Evolutionary conservation across 1,284 basidiomycete genomes (phyloP).

Genomic region (Sporisorium scitamineum): DNA sequence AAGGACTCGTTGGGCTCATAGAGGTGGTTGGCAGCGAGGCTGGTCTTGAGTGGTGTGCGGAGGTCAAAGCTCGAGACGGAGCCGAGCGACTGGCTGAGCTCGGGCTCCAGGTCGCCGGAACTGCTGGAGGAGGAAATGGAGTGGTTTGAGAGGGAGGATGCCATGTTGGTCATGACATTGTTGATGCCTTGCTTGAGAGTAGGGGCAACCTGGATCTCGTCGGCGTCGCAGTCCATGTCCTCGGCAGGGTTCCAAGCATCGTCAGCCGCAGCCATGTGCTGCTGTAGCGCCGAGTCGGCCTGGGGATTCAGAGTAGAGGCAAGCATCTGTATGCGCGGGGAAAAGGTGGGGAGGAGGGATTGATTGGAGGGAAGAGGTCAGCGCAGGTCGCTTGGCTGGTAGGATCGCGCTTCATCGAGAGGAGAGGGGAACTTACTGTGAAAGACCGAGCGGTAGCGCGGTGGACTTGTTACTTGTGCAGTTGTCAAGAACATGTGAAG

Average conservation of each 20-base stretch:
- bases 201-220: constrained; percentile 22
- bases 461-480: background rate
- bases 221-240: constrained; percentile 49
- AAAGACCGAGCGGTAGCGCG: constrained; percentile 13
- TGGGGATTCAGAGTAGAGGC: constrained; percentile 24
- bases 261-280: constrained; percentile 17
- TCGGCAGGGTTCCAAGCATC: constrained; percentile 41
- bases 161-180: constrained; percentile 39
- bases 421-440: constrained; percentile 9
- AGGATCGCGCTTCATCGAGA: background rate
- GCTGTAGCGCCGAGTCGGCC: constrained; percentile 22
- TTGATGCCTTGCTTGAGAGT: constrained; percentile 12
- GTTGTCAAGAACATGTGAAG: constrained; percentile 20
- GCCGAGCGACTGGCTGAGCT: constrained; percentile 56
- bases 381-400: background rate
- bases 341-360: background rate
- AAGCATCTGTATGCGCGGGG: constrained; percentile 24
- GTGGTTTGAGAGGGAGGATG: constrained; percentile 40
- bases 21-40: constrained; percentile 36
- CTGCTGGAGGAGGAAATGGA: constrained; percentile 51
- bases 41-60: constrained; percentile 53
- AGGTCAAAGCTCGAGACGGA: constrained; percentile 58
- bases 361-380: constrained; percentile 7
- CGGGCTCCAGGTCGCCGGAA: constrained; percentile 44
- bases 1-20: constrained; percentile 35